phyloP scores from a whole-genome alignment of 495 filamentous ascomycete species.

The Pseudevernia furfuracea region DNA sequence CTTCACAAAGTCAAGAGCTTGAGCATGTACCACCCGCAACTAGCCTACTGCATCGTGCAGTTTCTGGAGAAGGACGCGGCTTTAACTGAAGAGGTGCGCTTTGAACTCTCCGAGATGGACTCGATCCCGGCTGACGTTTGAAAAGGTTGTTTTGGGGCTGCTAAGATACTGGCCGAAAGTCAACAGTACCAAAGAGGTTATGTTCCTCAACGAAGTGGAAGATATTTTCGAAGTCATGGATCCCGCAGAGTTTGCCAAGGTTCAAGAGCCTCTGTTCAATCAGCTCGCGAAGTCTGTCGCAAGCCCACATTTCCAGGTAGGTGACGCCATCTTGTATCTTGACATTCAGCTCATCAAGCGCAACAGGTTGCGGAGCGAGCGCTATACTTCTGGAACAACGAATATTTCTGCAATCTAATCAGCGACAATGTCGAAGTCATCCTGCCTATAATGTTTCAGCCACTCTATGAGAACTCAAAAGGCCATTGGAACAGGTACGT shows the following conservation, averaged over 20 bases:
- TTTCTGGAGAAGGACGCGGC: conserved; percentile 98
- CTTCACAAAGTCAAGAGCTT: conserved; percentile 97
- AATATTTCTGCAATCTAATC: conserved; percentile 99
- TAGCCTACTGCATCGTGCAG: conserved; percentile 98
- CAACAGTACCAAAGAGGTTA: conserved; percentile 99
- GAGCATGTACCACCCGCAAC: conserved; percentile 99
- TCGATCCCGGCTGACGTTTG: conserved; percentile 10
- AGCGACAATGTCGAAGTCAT: conserved; percentile 99
- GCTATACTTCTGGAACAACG: conserved; percentile 99
- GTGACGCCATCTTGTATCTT: conserved; percentile 13
- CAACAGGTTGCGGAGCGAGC: conserved; percentile 83
- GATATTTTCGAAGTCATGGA: conserved; percentile 99
- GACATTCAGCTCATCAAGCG: conserved; percentile 7
- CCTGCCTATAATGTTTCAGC: conserved; percentile 98
- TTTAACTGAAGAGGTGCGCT: conserved; percentile 83
- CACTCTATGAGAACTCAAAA: conserved; percentile 97
- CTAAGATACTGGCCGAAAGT: conserved; percentile 98
- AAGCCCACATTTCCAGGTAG: conserved; percentile 93
- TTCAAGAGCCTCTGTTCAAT: conserved; percentile 94
- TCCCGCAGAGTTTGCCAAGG: conserved; percentile 95
- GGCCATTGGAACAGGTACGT: conserved; percentile 96
- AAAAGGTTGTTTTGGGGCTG: conserved; percentile 83
- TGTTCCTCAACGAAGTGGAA: conserved; percentile 99
- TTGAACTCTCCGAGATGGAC: conserved; percentile 8
- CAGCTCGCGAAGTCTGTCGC: conserved; percentile 97